Evolutionary conservation across 148 eudicot species (phyloP).

Genomic region (Fagopyrum homotropicum): DNA sequence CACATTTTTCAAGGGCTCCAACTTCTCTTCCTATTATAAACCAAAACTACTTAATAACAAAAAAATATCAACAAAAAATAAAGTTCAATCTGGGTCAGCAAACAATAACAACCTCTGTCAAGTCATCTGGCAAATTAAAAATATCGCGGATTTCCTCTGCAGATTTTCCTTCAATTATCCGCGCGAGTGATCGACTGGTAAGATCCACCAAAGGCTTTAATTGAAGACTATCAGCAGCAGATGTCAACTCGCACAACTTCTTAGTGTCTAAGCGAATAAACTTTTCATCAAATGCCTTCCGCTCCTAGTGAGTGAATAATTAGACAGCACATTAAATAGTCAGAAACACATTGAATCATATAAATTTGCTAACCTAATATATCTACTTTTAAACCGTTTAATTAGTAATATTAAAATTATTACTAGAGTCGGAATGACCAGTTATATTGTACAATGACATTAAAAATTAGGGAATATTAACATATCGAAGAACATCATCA

Average conservation of each 20-base stretch:
- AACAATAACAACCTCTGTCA: conserved; percentile 53
- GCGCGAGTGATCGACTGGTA: conserved; percentile 69
- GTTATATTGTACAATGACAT: not conserved
- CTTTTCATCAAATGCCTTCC: conserved; percentile 68
- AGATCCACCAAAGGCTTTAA: conserved; percentile 77
- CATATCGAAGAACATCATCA: conserved; percentile 7
- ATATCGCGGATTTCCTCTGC: conserved; percentile 79
- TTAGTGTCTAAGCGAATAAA: conserved; percentile 54
- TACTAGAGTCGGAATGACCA: not conserved
- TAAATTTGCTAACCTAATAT: not conserved
- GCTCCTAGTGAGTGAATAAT: conserved; percentile 36
- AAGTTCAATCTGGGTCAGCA: conserved; percentile 12
- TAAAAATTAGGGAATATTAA: not conserved
- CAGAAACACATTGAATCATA: not conserved
- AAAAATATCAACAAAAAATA: not conserved
- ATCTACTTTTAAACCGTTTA: not conserved
- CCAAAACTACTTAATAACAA: conserved; percentile 16
- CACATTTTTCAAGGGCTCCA: conserved; percentile 73
- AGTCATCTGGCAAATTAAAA: conserved; percentile 77
- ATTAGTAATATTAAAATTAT: not conserved
- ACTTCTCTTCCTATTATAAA: conserved; percentile 68
- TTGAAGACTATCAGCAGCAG: conserved; percentile 79
- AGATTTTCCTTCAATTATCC: conserved; percentile 74
- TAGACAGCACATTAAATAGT: not conserved
- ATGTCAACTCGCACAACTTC: conserved; percentile 58